Conservation (phyloP, 768 basidiomycete species). For the Macrolepiota fuliginosa region DNA sequence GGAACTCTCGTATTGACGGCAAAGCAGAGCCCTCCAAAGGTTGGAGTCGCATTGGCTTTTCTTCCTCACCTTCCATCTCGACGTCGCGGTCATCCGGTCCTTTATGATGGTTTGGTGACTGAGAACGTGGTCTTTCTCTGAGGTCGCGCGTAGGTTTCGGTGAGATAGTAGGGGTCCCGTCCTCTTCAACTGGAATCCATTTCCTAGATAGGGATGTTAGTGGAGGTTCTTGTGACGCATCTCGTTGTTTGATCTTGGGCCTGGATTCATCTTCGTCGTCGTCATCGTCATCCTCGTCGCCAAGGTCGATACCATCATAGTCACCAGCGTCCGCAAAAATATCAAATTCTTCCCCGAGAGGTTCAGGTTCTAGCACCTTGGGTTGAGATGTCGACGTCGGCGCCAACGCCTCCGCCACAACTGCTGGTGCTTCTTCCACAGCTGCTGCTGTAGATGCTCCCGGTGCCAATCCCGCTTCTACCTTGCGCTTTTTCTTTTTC, state of each 20-base stretch:
- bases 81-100: background rate
- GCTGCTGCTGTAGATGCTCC: constrained; percentile 1
- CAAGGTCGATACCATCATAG: constrained; percentile 67
- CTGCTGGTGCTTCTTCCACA: background rate
- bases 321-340: constrained; percentile 88
- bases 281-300: constrained; percentile 51
- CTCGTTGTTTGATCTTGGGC: background rate
- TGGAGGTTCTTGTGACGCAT: background rate
- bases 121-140: constrained; percentile 4
- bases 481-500: constrained; percentile 20
- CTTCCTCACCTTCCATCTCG: constrained; percentile 29
- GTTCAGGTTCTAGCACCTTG: constrained; percentile 25
- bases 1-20: constrained; percentile 79
- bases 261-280: constrained; percentile 25
- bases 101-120: constrained; percentile 11
- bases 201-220: constrained; percentile 1
- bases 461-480: background rate
- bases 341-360: constrained; percentile 64
- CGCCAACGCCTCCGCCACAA: constrained; percentile 16
- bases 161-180: background rate
- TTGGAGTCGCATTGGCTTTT: constrained; percentile 52
- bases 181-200: constrained; percentile 17
- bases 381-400: constrained; percentile 1
- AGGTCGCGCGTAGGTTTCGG: background rate
- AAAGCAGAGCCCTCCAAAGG: constrained; percentile 79